These are phyloP conservation scores for Rostrohypoxylon terebratum DNA, from an alignment of 495 filamentous ascomycete genomes.

Conservation along the genomic window DNA sequence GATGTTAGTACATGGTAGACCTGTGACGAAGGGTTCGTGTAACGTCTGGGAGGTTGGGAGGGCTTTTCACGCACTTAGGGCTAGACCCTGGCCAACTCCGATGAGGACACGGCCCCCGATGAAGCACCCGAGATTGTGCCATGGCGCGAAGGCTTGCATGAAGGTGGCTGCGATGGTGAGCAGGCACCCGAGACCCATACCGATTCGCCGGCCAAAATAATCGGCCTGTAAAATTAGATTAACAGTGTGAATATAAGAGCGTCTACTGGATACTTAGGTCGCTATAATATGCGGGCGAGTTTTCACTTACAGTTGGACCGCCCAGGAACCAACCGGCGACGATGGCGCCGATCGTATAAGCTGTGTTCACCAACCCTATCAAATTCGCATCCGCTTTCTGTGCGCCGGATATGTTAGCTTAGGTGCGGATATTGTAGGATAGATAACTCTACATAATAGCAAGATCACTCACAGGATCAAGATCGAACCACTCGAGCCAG, in stretches of 20 bases:
- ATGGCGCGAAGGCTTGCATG: slow-evolving; percentile 70
- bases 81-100: slow-evolving; percentile 73
- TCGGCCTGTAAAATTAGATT: slow-evolving; percentile 56
- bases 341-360: slow-evolving; percentile 73
- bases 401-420: slow-evolving; percentile 2
- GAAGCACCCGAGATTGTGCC: slow-evolving; percentile 67
- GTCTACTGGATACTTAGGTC: neutral
- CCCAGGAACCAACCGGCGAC: slow-evolving; percentile 71
- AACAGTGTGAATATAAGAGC: slow-evolving; percentile 3
- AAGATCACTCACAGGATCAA: slow-evolving; percentile 54
- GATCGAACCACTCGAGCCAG: slow-evolving; percentile 70
- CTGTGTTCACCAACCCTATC: slow-evolving; percentile 70
- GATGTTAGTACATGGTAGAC: slow-evolving; percentile 18
- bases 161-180: slow-evolving; percentile 71
- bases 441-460: neutral
- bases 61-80: slow-evolving; percentile 62
- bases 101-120: slow-evolving; percentile 71
- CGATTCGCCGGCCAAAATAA: slow-evolving; percentile 67
- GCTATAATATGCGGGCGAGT: neutral
- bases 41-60: neutral
- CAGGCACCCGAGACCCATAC: slow-evolving; percentile 68
- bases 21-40: neutral
- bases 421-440: neutral
- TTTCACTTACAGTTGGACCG: slow-evolving; percentile 57
- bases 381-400: slow-evolving; percentile 53